Base-by-base conservation (phyloP, 306 rosid species). In the Prunus salicina region DNA sequence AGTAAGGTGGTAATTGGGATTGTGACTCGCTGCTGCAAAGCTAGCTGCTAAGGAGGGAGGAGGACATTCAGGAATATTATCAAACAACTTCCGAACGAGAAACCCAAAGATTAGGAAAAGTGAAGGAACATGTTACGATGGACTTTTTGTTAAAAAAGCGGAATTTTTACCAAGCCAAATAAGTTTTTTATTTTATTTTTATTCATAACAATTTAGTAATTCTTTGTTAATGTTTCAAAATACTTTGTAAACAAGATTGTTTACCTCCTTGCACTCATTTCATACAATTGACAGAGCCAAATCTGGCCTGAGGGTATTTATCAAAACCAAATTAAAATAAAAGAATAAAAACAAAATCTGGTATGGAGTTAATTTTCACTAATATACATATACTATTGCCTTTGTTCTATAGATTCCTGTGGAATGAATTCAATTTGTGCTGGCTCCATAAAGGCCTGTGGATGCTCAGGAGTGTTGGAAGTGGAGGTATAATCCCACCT, bases 401-500 rank as follows among this genome's bases (percentile, higher is more conserved):
- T 13, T 60, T 5, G 65, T 60, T 60, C 65, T 60, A 5, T 60
- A 3, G 12, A 14, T 12, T 60, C 66, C 13, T 57, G 13, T 61
- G n/a, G 20, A 61, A 25, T 61, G 65, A 6, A 60, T 24, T 63
- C 43, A 15, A 63, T 63, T 63, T 63, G 67, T 10, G 0, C 27
- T 14, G 57, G 76, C 1, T 0, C 6, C 38, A 61, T 73, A 12
- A 58, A 58, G 25, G 2, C 55, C 6, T 30, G 56, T 2, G 43
- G 56, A 8, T 73, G 45, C 53, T 73, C 67, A 12, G 56, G 57
- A 41, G 25, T 58, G 67, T 73, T 57, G 41, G 76, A 41, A 25
- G 67, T 20, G 27, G 67, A 3, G 0, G 76, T 41, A 27, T 58
- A 43, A 3, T 58, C 25, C 67, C 67, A 57, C 56, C 76, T 57